Base-by-base conservation (phyloP, 2,329 filamentous ascomycete genomes). In the Penicillium corylophilum region DNA sequence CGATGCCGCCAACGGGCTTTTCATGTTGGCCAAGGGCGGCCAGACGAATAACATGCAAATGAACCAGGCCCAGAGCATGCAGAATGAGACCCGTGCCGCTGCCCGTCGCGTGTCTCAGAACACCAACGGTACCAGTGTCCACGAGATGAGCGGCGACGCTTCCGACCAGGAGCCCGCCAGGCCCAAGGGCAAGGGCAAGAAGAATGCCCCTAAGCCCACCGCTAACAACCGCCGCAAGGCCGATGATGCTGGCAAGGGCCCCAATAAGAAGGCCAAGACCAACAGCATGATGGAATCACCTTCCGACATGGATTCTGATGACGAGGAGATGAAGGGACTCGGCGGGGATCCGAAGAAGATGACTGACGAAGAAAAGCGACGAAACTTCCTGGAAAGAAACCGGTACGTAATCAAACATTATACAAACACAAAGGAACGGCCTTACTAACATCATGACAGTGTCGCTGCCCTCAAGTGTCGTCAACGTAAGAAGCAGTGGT, bases 401-500 rank as follows among this genome's bases (percentile, higher is more conserved):
- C 86, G 93, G 93, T 95, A 84, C 65, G 84, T 46, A 22, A 3
- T 3, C 36, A 4, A 45, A 20, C 20, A 24, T 12, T 3, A 13
- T 5, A 1, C 12, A 10, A 2, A 31, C 3, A 39, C n/a, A 22
- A n/a, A 16, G 1, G 15, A 33, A n/a, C 31, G 16, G 3, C 10
- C 10, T 40, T 48, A 42, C 69, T 75, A 58, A 74, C 52, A 28
- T 36, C 50, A 36, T 26, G 6, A 26, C 22, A 96, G 94, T 69
- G 91, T 99, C 59, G 94, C 94, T 56, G 94, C 94, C 3, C 79
- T 99, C 53, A 99, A 99, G 70, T 99, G 94, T 73, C 88, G 94
- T 55, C 94, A 99, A 72, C 85, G 94, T 18, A 99, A 99, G 81
- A 99, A 99, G 81, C 94, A 97, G 70, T 99, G 94, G 94, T 82